Conservation (phyloP, 2,329 filamentous ascomycete species). For the Decorospora gaudefroyi region DNA sequence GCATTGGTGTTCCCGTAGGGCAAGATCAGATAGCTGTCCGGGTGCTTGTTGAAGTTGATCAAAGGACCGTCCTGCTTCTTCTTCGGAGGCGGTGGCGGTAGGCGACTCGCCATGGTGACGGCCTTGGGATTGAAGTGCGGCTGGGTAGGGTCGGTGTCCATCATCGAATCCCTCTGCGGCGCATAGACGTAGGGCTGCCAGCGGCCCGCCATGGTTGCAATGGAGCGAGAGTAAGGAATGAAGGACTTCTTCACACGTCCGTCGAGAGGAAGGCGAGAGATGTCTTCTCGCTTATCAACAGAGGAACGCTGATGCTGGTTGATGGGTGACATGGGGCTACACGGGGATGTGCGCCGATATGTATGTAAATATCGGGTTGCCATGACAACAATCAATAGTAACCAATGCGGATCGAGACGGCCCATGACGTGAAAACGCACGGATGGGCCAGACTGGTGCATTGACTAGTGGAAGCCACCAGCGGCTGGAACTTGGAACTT, state of each 20-base stretch:
- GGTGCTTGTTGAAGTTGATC: constrained; percentile 81
- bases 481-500: constrained; percentile 9
- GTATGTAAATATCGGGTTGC: constrained; percentile 40
- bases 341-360: constrained; percentile 30
- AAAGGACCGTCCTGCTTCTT: constrained; percentile 74
- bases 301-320: constrained; percentile 39
- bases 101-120: constrained; percentile 77
- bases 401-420: constrained; percentile 15
- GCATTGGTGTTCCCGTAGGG: constrained; percentile 65
- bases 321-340: constrained; percentile 35
- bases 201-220: constrained; percentile 49
- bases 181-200: constrained; percentile 75
- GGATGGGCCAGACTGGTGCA: constrained; percentile 18
- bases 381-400: constrained; percentile 37
- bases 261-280: constrained; percentile 32
- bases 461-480: constrained; percentile 11
- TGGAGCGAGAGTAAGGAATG: constrained; percentile 35
- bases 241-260: constrained; percentile 29
- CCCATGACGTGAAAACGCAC: constrained; percentile 26
- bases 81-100: constrained; percentile 61
- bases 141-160: constrained; percentile 51
- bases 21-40: constrained; percentile 72
- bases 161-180: constrained; percentile 55
- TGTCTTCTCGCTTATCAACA: constrained; percentile 35
- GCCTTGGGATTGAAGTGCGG: constrained; percentile 83